Base-by-base conservation (phyloP, 345 rosid species). In the Eucalyptus sp. region DNA sequence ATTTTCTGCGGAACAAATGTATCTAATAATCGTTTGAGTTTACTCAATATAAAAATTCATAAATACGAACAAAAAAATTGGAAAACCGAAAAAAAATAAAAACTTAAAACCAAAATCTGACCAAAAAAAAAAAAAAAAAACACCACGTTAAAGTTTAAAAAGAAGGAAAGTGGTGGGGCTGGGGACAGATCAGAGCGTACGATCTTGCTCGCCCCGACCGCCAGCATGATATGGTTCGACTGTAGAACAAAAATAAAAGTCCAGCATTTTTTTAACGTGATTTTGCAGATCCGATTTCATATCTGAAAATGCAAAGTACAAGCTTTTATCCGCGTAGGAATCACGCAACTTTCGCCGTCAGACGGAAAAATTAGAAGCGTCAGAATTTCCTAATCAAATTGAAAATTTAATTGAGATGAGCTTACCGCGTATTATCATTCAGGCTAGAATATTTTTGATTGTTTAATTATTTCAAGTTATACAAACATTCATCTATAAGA, bases 401-500 rank as follows among this genome's bases (percentile, higher is more conserved):
- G 20, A 49, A 49, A 49, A 49, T 56, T 24, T 24, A 56, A 27
- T 60, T 27, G 7, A 27, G n/a, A 27, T 27, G 31, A 62, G 4
- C 0, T 1, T 27, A 0, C 2, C 4, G 7, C 0, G 8, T 2
- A 29, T 60, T 2, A 5, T 0, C 27, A 56, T 22, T 24, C 0
- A 24, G 1, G 29, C 3, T 2, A 3, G 0, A 24, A 24, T 22
- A 22, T 24, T 56, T 56, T 56, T 56, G 0, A 56, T 56, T 22
- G 6, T 27, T 27, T 13, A 29, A 62, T 1, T 62, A 27, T 12
- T 62, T 62, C 1, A 29, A 3, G 15, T 12, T 1, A 6, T 27
- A 12, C 14, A 29, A 29, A 6, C 31, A 3, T 27, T 62, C 15
- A 12, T 60, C 13, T 27, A 25, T 27, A 60, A 9, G 14, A 60